Evolutionary conservation across 1,284 basidiomycete species (phyloP), one percentile per base, ranked within the genome.

Genomic region (Thecaphora thlaspeos): DNA sequence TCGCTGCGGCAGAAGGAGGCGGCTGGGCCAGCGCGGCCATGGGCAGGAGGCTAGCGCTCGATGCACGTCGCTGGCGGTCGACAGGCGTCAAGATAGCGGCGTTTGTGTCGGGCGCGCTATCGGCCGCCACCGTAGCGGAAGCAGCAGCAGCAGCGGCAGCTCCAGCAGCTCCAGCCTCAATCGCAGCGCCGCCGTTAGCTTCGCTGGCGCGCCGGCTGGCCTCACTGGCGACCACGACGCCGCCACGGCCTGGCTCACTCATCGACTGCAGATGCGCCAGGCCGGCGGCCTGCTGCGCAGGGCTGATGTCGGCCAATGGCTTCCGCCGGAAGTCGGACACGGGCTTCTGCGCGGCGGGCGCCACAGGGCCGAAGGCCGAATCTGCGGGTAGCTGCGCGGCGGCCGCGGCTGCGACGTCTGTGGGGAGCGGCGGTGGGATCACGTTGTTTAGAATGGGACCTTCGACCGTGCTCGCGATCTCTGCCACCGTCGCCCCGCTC

Each of bases 321-420:
- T 54, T 61, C 42, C 51, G 55, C 43, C 70, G 67, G 48, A 62
- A 70, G 48, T 72, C 70, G 3, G 68, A 62, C 32, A 72, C 68
- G 7, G 70, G 70, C 37, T 36, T 51, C 17, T 60, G 64, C 30
- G 54, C 58, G 10, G 58, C 42, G n/a, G 55, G 50, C 3, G 51
- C 51, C 22, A 61, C 51, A 3, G 52, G 23, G 2, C 43, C 43
- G 3, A 55, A 43, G 10, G 52, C 18, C 3, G 24, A 46, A 15
- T 60, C 55, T 7, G 19, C 36, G 10, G 22, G 9, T 7, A 21
- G 37, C 18, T n/a, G 41, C 37, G 18, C 28, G 34, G 50, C 37
- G 17, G 18, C 28, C 42, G 50, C 37, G 17, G 36, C 38, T 40
- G 46, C 46, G 21, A 56, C 52, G 4, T 59, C 56, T 15, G 23